phyloP scores from a whole-genome alignment of 345 rosid species.

The Orychophragmus violaceus region DNA sequence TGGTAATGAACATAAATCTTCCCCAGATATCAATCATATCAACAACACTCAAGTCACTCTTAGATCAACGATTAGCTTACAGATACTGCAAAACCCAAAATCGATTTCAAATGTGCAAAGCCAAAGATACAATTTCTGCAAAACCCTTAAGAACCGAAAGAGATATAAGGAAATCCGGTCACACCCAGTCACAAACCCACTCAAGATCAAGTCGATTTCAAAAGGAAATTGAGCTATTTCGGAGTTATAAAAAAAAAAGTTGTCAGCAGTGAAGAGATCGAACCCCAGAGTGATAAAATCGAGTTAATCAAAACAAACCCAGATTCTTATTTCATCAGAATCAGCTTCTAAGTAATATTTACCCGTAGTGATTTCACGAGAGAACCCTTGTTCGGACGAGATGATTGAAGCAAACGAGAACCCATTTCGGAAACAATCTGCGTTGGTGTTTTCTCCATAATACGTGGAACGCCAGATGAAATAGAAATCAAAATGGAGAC shows the following conservation, averaged over 20 bases:
- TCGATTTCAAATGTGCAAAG: background rate
- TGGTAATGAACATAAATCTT: background rate
- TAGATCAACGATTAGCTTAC: no score
- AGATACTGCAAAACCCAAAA: slow-evolving; percentile 3
- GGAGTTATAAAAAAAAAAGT: background rate
- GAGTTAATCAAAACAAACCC: background rate
- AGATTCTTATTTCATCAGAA: no score
- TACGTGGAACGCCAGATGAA: background rate
- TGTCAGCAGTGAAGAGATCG: no score
- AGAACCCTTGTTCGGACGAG: slow-evolving; percentile 62
- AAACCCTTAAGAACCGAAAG: background rate
- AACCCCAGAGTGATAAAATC: background rate
- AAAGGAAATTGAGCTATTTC: background rate
- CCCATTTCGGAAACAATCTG: slow-evolving; percentile 54
- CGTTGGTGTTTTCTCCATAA: slow-evolving; percentile 50
- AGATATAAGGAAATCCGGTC: no score
- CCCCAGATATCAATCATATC: background rate
- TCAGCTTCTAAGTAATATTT: no score
- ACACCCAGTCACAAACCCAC: background rate
- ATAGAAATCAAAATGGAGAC: background rate
- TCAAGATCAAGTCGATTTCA: background rate
- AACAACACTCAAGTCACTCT: background rate
- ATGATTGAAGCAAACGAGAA: slow-evolving; percentile 40
- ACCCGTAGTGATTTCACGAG: slow-evolving; percentile 70
- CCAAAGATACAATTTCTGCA: no score